These are phyloP conservation scores for Coemansia sp. DNA, from an alignment of 192 early-diverging fungal genomes.

Conservation along the genomic window DNA sequence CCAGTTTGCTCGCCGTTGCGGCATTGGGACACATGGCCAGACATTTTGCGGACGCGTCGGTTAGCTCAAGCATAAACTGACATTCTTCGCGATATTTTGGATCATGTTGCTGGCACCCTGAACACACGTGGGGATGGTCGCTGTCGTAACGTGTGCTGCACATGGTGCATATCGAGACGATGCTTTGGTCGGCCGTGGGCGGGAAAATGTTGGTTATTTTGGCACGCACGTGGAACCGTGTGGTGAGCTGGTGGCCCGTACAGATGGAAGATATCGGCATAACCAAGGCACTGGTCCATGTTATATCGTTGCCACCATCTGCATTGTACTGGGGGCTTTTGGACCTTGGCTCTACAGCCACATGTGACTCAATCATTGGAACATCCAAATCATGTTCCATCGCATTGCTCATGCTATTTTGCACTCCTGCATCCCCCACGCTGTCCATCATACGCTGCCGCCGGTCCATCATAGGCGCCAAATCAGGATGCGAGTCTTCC, in stretches of 20 bases:
- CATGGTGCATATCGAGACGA: slow-evolving; percentile 7
- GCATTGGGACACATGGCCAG: slow-evolving; percentile 14
- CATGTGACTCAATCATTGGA: neutral
- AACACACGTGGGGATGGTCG: neutral
- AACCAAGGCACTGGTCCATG: neutral
- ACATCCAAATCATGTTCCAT: neutral
- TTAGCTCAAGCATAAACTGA: slow-evolving; percentile 12
- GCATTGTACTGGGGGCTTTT: neutral
- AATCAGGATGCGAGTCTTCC: slow-evolving; percentile 4
- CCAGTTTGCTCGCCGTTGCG: neutral
- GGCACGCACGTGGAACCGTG: slow-evolving; percentile 13
- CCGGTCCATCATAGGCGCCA: slow-evolving; percentile 1
- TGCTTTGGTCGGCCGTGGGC: slow-evolving; percentile 1
- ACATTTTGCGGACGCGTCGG: slow-evolving; percentile 18
- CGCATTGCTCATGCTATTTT: neutral
- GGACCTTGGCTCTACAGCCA: no score
- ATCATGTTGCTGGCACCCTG: neutral
- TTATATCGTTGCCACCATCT: no score
- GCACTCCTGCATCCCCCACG: neutral
- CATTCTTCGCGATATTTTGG: neutral
- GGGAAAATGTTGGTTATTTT: slow-evolving; percentile 8
- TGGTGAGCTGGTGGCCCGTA: slow-evolving; percentile 3
- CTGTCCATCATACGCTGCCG: slow-evolving; percentile 3
- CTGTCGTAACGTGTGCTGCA: neutral
- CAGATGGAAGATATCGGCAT: neutral